phyloP scores from a whole-genome alignment of 1,284 basidiomycete species.

The Schizophyllum amplum region DNA sequence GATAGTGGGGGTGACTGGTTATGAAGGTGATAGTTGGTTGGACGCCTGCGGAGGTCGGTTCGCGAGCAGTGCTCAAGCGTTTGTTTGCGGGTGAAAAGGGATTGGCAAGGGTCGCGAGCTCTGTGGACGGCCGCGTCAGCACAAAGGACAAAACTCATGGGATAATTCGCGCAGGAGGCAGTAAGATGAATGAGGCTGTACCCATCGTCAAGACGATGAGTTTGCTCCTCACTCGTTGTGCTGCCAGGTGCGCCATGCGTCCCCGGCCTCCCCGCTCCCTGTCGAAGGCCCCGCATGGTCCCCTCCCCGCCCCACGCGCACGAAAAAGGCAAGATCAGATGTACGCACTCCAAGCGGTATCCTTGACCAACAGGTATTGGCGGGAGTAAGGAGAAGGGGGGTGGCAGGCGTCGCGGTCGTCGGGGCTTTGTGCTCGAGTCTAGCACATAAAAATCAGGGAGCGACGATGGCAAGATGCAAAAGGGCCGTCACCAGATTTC shows the following conservation, averaged over 20 bases:
- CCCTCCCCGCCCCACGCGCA: background rate
- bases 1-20: constrained; percentile 9
- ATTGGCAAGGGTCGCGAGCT: constrained; percentile 95
- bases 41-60: constrained; percentile 16
- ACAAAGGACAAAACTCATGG: background rate
- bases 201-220: no score
- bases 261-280: no score
- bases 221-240: no score
- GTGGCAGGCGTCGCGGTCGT: constrained; percentile 10
- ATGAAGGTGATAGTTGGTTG: constrained; percentile 14
- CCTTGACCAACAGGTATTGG: constrained; percentile 62
- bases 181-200: constrained; percentile 8
- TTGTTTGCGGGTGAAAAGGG: constrained; percentile 38
- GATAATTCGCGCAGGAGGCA: constrained; percentile 3
- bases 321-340: constrained; percentile 1
- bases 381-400: constrained; percentile 29
- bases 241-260: no score
- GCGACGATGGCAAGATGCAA: no score
- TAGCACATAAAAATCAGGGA: no score
- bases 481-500: no score
- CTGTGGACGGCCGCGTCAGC: constrained; percentile 26
- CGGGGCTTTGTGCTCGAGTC: no score
- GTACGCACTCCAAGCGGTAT: constrained; percentile 67
- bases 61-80: constrained; percentile 72
- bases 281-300: background rate